Evolutionary conservation across 2,329 filamentous ascomycete genomes (phyloP), one percentile per base, ranked within the genome.

Genomic region (Fusarium vanettenii): DNA sequence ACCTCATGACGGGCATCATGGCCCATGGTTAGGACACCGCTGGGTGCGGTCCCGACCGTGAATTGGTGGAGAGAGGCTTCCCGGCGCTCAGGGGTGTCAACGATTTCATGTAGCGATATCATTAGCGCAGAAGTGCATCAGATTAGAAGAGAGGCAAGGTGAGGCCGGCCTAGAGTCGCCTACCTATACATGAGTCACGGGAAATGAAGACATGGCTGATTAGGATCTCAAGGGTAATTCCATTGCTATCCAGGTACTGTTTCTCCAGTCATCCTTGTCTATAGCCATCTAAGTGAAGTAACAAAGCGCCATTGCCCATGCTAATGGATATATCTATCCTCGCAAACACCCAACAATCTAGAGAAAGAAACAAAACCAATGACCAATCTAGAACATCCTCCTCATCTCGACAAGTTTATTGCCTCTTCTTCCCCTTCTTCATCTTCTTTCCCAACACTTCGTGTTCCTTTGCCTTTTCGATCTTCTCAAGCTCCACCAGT

Each of bases 1-100:
- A 91, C 72, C 79, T 91, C 27, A 91, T 91, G 89, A 86, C 85
- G 14, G 89, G 85, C 20, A 80, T 85, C 35, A 66, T 77, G 63
- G 68, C 74, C 11, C 72, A 77, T 56, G 69, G 70, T 57, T 76
- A 69, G 39, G 57, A 57, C 35, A 35, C 22, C 45, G 20, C 33
- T 27, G 20, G 14, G 11, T 25, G 18, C 20, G 18, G 45, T 18
- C 9, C 29, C 11, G 25, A 27, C 45, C 8, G 11, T 29, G 27
- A 27, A 31, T 14, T n/a, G 6, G n/a, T 35, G 20, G 31, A 35
- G 52, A 6, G 27, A 16, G 6, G 14, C n/a, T 22, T 57, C 14
- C 52, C 20, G 64, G 27, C 22, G 29, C 55, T 45, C 29, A n/a
- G 13, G 48, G 48, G 48, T 29, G 48, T 52, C 18, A 20, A 31